Percentiles rank a stretch among this genome's conserved stretches.
Conservation (phyloP, 2,329 filamentous ascomycete species). For the Didymella pomorum region DNA sequence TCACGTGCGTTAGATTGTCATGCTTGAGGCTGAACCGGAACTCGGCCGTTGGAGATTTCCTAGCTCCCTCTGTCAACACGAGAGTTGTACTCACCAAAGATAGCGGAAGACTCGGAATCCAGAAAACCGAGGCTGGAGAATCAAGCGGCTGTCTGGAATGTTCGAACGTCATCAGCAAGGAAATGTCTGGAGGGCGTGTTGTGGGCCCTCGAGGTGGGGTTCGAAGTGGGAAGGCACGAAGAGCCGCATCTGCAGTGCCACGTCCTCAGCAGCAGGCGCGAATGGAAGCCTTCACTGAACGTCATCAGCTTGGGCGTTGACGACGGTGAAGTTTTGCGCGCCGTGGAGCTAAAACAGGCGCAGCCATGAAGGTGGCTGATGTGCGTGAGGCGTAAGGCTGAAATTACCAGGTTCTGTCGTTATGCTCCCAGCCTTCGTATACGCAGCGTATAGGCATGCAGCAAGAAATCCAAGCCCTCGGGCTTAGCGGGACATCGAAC, state of each 20-base stretch:
- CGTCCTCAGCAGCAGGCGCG: neutral
- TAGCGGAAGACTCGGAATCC: constrained; percentile 12
- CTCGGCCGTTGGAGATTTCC: constrained; percentile 8
- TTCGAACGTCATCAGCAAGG: constrained; percentile 22
- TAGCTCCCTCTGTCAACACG: constrained; percentile 6
- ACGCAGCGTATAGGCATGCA: constrained; percentile 18
- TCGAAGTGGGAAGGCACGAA: constrained; percentile 4
- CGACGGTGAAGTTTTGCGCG: neutral
- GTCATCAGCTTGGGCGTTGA: neutral
- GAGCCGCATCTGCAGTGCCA: constrained; percentile 1
- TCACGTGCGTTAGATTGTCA: constrained; percentile 1
- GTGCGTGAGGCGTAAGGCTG: constrained; percentile 18
- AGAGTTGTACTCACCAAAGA: neutral
- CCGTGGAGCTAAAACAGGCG: neutral
- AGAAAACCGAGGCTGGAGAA: neutral
- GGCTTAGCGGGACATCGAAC: constrained; percentile 10
- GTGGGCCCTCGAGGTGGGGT: constrained; percentile 13
- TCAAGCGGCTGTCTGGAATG: constrained; percentile 14
- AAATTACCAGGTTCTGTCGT: constrained; percentile 2
- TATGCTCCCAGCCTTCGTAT: constrained; percentile 20
- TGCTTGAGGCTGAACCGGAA: constrained; percentile 11
- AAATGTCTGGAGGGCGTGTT: constrained; percentile 1
- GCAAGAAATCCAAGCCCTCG: constrained; percentile 8
- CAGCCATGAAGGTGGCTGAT: constrained; percentile 18
- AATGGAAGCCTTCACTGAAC: neutral